These are phyloP conservation scores for Zarea fungicola DNA, from an alignment of 2,329 filamentous ascomycete genomes.

Conservation along the genomic window DNA sequence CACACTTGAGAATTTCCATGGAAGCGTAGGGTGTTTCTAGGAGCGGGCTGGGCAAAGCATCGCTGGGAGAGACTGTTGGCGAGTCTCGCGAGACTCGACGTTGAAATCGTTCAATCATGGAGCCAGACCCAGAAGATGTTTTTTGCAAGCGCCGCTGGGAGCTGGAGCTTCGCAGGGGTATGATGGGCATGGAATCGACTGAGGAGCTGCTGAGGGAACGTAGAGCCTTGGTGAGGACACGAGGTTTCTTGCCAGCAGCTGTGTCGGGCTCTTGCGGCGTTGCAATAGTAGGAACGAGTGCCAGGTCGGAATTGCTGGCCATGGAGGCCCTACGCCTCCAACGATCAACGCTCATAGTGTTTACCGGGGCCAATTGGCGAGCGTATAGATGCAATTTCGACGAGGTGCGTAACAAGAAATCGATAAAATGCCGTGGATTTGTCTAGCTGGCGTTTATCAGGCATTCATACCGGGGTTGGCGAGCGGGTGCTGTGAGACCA, in stretches of 20 bases:
- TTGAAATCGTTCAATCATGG: conserved; percentile 38
- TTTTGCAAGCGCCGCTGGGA: conserved; percentile 33
- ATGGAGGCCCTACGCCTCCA: conserved; percentile 11
- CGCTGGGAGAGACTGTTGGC: conserved; percentile 25
- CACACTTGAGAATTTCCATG: conserved; percentile 40
- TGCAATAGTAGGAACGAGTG: conserved; percentile 2
- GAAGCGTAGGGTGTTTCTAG: conserved; percentile 28
- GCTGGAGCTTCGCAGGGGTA: conserved; percentile 26
- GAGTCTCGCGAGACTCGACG: conserved; percentile 35
- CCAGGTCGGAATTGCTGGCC: neutral
- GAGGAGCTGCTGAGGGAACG: conserved; percentile 37
- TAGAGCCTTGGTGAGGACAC: conserved; percentile 31
- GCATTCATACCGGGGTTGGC: conserved; percentile 5
- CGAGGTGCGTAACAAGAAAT: neutral
- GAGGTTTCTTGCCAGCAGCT: conserved; percentile 30
- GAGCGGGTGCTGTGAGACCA: neutral
- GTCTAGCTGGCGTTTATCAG: neutral
- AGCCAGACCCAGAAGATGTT: conserved; percentile 31
- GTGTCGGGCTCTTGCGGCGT: neutral
- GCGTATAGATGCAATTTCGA: neutral
- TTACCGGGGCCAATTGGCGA: neutral
- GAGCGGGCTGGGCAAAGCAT: conserved; percentile 22
- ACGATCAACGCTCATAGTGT: conserved; percentile 12
- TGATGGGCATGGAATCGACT: conserved; percentile 33
- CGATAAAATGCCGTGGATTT: neutral